Percentiles rank a stretch among this genome's conserved stretches.
These are phyloP conservation scores for Cunninghamia lanceolata DNA, from an alignment of 75 land plant species.

Conservation along the genomic window DNA sequence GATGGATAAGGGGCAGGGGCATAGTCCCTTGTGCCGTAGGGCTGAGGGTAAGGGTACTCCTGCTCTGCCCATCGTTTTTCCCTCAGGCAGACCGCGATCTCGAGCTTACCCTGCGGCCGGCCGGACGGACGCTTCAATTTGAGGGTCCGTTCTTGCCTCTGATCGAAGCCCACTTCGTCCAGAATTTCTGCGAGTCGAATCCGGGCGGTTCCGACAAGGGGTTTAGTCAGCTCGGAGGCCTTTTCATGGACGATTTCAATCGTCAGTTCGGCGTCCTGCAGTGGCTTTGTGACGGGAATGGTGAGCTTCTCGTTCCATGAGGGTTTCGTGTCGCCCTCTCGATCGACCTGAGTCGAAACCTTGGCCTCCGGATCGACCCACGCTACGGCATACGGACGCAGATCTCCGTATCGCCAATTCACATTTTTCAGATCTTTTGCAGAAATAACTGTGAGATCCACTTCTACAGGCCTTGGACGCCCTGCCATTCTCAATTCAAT, in stretches of 20 bases:
- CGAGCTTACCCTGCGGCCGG: slow-evolving; percentile 64
- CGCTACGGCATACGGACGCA: slow-evolving; percentile 63
- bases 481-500: neutral
- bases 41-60: slow-evolving; percentile 15
- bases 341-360: slow-evolving; percentile 53
- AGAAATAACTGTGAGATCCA: slow-evolving; percentile 55
- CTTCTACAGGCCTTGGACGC: slow-evolving; percentile 23
- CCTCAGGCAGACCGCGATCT: slow-evolving; percentile 27
- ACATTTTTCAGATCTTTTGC: slow-evolving; percentile 84
- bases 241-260: slow-evolving; percentile 52
- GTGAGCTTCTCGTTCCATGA: slow-evolving; percentile 56
- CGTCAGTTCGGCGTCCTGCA: slow-evolving; percentile 34
- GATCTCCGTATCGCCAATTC: slow-evolving; percentile 59
- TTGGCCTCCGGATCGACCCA: slow-evolving; percentile 62
- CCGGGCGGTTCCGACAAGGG: slow-evolving; percentile 43
- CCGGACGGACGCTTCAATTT: slow-evolving; percentile 59
- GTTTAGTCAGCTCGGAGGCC: slow-evolving; percentile 34
- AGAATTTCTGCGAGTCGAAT: slow-evolving; percentile 31
- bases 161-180: slow-evolving; percentile 36
- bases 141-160: slow-evolving; percentile 9
- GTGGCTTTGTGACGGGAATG: slow-evolving; percentile 23
- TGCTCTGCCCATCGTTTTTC: slow-evolving; percentile 18
- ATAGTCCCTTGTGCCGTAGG: slow-evolving; percentile 17
- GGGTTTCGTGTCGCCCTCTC: slow-evolving; percentile 43
- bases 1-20: slow-evolving; percentile 17